A percentile compares a stretch with the other conserved stretches of the same genome.
Evolutionary conservation across 495 filamentous ascomycete genomes (phyloP).

Genomic region (Daldinia decipiens): DNA sequence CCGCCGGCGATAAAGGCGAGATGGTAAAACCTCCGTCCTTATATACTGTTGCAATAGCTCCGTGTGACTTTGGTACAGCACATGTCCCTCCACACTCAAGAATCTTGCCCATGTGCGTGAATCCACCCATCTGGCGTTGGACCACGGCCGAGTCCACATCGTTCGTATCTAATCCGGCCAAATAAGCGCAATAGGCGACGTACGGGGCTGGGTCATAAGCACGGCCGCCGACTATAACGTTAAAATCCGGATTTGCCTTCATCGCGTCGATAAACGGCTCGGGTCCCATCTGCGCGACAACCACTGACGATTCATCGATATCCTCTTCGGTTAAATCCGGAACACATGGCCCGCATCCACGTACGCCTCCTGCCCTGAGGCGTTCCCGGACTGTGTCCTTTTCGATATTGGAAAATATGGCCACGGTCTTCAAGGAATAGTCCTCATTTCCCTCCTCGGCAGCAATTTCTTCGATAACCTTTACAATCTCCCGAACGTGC

Average conservation of each 20-base stretch:
- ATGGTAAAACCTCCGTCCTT: conserved; percentile 57
- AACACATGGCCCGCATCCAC: conserved; percentile 49
- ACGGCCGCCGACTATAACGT: conserved; percentile 60
- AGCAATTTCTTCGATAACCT: conserved; percentile 48
- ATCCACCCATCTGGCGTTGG: conserved; percentile 46
- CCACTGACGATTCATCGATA: conserved; percentile 48
- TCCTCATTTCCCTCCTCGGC: conserved; percentile 44
- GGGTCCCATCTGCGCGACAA: conserved; percentile 53
- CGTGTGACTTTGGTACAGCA: conserved; percentile 57
- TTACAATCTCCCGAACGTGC: conserved; percentile 57
- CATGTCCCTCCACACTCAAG: conserved; percentile 64
- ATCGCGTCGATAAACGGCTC: conserved; percentile 56
- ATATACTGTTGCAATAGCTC: conserved; percentile 52
- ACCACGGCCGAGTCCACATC: conserved; percentile 27
- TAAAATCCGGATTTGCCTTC: conserved; percentile 52
- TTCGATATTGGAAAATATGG: conserved; percentile 53
- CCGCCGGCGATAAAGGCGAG: conserved; percentile 45
- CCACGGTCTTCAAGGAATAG: conserved; percentile 53
- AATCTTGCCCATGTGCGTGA: conserved; percentile 63
- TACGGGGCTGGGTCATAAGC: conserved; percentile 63
- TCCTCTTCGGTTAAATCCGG: conserved; percentile 52
- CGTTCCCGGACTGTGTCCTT: conserved; percentile 48
- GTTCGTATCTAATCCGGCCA: conserved; percentile 24
- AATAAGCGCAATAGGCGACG: conserved; percentile 54
- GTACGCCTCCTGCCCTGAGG: conserved; percentile 34